Evolutionary conservation across 495 filamentous ascomycete genomes (phyloP), one percentile per base, ranked within the genome.

Genomic region (Hypoxylon lenormandii): DNA sequence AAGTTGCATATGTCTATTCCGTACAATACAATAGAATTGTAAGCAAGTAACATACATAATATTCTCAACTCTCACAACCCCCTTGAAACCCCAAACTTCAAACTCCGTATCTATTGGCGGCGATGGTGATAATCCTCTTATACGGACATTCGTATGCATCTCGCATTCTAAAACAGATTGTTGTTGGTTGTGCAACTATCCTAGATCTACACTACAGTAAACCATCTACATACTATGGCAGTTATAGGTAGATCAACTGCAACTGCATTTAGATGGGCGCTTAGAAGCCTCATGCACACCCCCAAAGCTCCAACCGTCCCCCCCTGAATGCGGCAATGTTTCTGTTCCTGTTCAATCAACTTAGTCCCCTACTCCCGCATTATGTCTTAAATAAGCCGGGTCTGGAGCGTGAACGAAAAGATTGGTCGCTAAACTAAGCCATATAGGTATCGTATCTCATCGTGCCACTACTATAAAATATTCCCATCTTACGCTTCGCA

Each of bases 241-340:
- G n/a, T n/a, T n/a, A n/a, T n/a, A n/a, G n/a, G n/a, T n/a, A 33
- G 30, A 33, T 33, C 30, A 33, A 33, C 30, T 33, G 30, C 30
- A 33, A 33, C 30, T 33, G 30, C 30, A 33, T 33, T 33, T 33
- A 53, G 30, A 60, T 58, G 51, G 56, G 67, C 67, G 56, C 67
- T 70, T 70, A 70, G 15, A 45, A 65, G 40, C 45, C 52, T 56
- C 46, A 49, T 7, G 46, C 2, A 38, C n/a, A n/a, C n/a, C n/a
- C 23, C 30, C 30, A 3, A 3, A 33, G 30, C 30, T 33, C 10
- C 10, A 33, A 33, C 30, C 26, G 4, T 28, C 48, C n/a, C 23
- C 5, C 53, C 36, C 30, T 33, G 30, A 33, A 33, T 33, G 10
- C 30, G 30, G 30, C 30, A 33, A 33, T 11, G 30, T 33, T 33